Conservation (phyloP, 23 red algal species). For the Gracilariopsis chorda region DNA sequence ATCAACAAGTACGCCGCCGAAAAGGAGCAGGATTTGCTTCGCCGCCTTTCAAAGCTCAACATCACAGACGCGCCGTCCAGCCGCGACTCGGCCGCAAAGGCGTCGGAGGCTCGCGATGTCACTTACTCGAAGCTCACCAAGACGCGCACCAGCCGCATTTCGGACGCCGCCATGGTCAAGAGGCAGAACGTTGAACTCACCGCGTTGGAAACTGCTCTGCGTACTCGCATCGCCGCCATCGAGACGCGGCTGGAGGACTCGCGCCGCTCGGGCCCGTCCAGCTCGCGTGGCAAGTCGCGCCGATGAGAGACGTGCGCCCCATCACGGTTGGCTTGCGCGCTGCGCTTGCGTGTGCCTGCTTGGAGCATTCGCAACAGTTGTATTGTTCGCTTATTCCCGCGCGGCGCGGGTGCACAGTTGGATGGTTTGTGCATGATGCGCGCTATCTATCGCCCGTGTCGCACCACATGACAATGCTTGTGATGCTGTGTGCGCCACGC, state of each 20-base stretch:
- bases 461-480: no score
- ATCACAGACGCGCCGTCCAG: not conserved
- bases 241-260: not conserved
- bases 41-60: conserved; percentile 14
- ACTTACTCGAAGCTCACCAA: conserved; percentile 9
- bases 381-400: no score
- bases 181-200: conserved; percentile 18
- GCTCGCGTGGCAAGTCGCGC: not conserved
- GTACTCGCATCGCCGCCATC: not conserved
- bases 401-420: no score
- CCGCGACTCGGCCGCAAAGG: not conserved
- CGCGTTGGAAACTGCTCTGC: not conserved
- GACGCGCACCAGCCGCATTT: conserved; percentile 8
- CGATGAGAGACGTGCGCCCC: not conserved
- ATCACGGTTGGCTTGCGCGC: not conserved
- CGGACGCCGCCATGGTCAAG: conserved; percentile 2
- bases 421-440: no score
- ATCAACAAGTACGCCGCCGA: conserved; percentile 24
- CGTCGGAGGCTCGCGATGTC: not conserved
- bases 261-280: not conserved
- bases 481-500: no score
- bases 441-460: no score
- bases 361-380: no score
- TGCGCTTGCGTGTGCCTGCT: not conserved
- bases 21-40: conserved; percentile 22